These are phyloP conservation scores for Monosporozyma unispora DNA, from an alignment of 805 yeast species.

Conservation along the genomic window DNA sequence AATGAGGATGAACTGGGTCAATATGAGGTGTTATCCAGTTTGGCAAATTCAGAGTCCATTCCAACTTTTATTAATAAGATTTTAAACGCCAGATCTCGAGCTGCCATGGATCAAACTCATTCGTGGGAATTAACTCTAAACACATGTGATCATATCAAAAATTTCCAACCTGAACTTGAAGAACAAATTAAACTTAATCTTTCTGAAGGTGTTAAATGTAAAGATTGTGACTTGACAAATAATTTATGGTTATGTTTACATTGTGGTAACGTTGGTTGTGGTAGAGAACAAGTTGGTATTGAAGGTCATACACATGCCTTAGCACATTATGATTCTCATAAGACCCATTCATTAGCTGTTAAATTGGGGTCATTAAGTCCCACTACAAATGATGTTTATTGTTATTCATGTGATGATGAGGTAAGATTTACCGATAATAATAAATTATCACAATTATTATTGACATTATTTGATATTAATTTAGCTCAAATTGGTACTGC, in stretches of 20 bases:
- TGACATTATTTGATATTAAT: constrained; percentile 62
- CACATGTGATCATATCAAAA: constrained; percentile 68
- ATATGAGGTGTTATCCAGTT: background rate
- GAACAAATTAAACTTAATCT: background rate
- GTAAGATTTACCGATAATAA: constrained; percentile 52
- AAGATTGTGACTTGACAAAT: constrained; percentile 52
- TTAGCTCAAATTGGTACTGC: constrained; percentile 39
- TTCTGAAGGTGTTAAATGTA: constrained; percentile 33
- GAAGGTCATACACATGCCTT: constrained; percentile 94
- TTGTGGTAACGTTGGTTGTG: constrained; percentile 93
- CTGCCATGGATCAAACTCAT: constrained; percentile 49
- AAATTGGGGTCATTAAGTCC: constrained; percentile 82
- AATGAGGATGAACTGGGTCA: constrained; percentile 2
- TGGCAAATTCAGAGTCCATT: no score
- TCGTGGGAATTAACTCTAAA: constrained; percentile 87
- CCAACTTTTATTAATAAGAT: constrained; percentile 17
- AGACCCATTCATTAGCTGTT: constrained; percentile 73
- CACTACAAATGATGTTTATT: constrained; percentile 70
- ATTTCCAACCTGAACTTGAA: constrained; percentile 26
- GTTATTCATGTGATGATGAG: constrained; percentile 86
- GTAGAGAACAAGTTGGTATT: constrained; percentile 86
- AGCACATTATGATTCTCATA: constrained; percentile 44
- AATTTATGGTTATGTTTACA: constrained; percentile 88
- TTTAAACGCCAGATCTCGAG: constrained; percentile 22
- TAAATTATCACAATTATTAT: constrained; percentile 25